phyloP scores from a whole-genome alignment of 495 filamentous ascomycete genomes.

The Umbilicaria muhlenbergii region DNA sequence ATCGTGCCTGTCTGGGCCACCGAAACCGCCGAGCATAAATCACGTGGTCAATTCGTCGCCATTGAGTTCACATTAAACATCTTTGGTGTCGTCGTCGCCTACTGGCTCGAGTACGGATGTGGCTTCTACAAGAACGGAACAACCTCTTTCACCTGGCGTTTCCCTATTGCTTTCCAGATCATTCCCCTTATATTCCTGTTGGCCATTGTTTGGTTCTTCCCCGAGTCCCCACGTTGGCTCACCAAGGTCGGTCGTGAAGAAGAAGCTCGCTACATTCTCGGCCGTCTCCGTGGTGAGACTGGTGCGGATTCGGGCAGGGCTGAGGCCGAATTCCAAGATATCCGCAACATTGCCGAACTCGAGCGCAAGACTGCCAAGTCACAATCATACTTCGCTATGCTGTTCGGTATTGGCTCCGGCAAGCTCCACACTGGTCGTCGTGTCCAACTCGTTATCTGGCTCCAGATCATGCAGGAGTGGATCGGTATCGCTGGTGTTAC shows the following conservation, averaged over 20 bases:
- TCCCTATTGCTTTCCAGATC: slow-evolving; percentile 60
- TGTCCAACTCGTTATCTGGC: slow-evolving; percentile 54
- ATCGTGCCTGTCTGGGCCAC: slow-evolving; percentile 61
- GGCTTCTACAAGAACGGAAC: slow-evolving; percentile 39
- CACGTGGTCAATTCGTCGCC: slow-evolving; percentile 52
- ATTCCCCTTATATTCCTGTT: slow-evolving; percentile 41
- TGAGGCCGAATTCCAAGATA: slow-evolving; percentile 48
- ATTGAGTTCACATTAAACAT: slow-evolving; percentile 65
- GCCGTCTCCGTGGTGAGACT: slow-evolving; percentile 41
- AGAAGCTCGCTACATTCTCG: slow-evolving; percentile 46
- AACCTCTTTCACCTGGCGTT: slow-evolving; percentile 46
- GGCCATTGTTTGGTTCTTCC: slow-evolving; percentile 41
- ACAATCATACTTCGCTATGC: slow-evolving; percentile 44
- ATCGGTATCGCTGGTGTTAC: slow-evolving; percentile 58
- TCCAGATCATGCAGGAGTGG: slow-evolving; percentile 63
- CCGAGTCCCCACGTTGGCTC: slow-evolving; percentile 51
- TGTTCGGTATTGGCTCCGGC: slow-evolving; percentile 45
- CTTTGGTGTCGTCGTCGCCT: slow-evolving; percentile 56
- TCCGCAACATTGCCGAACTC: slow-evolving; percentile 38
- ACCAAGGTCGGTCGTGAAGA: slow-evolving; percentile 45
- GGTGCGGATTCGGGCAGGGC: slow-evolving; percentile 37
- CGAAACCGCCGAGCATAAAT: slow-evolving; percentile 51
- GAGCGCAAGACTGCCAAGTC: slow-evolving; percentile 34
- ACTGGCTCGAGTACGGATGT: slow-evolving; percentile 58
- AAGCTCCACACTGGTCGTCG: slow-evolving; percentile 49